phyloP scores from a whole-genome alignment of 129 eudicot species.

The Arctium minus region DNA sequence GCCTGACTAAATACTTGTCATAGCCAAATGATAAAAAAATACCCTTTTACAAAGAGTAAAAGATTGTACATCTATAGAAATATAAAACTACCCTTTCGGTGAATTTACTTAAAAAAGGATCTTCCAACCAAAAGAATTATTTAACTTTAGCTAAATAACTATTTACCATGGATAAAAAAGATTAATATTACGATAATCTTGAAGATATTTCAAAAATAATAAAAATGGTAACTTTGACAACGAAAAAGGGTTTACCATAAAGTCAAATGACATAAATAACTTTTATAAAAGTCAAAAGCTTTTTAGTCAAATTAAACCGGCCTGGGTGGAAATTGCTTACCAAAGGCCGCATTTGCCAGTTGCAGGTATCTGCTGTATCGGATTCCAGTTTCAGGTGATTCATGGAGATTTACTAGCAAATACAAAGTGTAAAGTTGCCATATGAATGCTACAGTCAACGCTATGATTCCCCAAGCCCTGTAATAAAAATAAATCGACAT shows the following conservation, averaged over 20 bases:
- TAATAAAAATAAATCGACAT: not conserved
- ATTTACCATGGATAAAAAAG: no score
- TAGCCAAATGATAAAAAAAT: not conserved
- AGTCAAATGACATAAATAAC: not conserved
- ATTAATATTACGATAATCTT: not conserved
- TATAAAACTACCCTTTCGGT: not conserved
- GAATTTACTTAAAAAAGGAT: not conserved
- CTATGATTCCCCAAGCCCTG: conserved; percentile 75
- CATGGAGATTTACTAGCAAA: conserved; percentile 81
- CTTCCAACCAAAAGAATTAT: no score
- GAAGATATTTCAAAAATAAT: not conserved
- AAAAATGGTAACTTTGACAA: not conserved
- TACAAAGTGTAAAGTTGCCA: conserved; percentile 95
- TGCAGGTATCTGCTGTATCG: conserved; percentile 90
- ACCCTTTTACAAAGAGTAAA: not conserved
- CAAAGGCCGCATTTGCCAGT: conserved; percentile 65
- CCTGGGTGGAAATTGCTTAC: conserved; percentile 27
- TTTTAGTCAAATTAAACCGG: not conserved
- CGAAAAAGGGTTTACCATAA: not conserved
- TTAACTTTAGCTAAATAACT: no score
- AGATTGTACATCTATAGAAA: not conserved
- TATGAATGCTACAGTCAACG: conserved; percentile 60
- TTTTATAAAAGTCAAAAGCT: not conserved
- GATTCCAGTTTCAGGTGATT: conserved; percentile 54
- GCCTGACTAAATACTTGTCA: not conserved